A percentile compares a stretch with the other conserved stretches of the same genome.
These are phyloP conservation scores for Astraeus odoratus DNA, from an alignment of 768 basidiomycete species.

Conservation along the genomic window DNA sequence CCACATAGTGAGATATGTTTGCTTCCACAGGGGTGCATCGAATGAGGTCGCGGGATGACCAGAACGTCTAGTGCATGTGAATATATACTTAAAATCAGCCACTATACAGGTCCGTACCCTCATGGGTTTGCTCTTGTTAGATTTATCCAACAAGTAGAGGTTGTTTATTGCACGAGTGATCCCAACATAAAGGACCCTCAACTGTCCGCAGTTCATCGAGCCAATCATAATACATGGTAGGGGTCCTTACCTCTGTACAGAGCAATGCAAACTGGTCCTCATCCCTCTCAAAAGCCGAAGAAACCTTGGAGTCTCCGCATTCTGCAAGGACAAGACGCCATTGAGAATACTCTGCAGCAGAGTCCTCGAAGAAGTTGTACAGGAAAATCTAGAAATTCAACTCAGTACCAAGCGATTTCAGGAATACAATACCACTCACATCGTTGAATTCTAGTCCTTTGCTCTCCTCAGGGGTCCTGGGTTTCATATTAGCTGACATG, in stretches of 20 bases:
- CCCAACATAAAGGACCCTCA: conserved; percentile 66
- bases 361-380: conserved; percentile 72
- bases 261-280: conserved; percentile 45
- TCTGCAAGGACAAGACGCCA: conserved; percentile 55
- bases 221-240: not conserved
- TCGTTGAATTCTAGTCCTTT: conserved; percentile 24
- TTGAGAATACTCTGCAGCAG: conserved; percentile 38
- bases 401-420: not conserved
- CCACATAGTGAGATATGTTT: no score
- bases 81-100: no score
- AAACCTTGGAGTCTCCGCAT: conserved; percentile 16
- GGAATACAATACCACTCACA: conserved; percentile 1
- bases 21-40: no score
- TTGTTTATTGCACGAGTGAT: conserved; percentile 64
- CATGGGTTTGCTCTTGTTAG: conserved; percentile 50
- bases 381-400: conserved; percentile 50
- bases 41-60: no score
- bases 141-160: conserved; percentile 62
- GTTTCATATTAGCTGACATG: not conserved
- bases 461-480: conserved; percentile 29
- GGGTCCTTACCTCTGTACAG: conserved; percentile 45
- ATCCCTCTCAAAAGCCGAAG: conserved; percentile 35
- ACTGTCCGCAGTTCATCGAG: conserved; percentile 26
- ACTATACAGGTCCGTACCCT: conserved; percentile 31
- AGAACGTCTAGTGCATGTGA: no score